Conservation (phyloP, 805 yeast genomes). For the Candida oleophila region DNA sequence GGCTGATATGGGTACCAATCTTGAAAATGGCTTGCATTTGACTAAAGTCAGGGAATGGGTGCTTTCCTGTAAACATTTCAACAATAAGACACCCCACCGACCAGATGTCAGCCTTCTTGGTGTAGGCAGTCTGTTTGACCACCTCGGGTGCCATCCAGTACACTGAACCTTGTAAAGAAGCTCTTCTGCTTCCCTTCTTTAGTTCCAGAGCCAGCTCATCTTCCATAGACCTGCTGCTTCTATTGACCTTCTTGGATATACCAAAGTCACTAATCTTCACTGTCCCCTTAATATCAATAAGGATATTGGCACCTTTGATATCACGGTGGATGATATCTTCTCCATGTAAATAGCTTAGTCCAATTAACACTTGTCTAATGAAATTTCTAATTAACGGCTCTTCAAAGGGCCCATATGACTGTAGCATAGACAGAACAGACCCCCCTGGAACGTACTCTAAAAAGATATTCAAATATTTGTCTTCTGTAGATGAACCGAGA, state of each 20-base stretch:
- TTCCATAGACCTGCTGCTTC: slow-evolving; percentile 14
- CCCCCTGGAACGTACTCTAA: slow-evolving; percentile 57
- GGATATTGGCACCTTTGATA: slow-evolving; percentile 84
- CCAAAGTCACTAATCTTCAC: slow-evolving; percentile 89
- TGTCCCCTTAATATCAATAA: slow-evolving; percentile 76
- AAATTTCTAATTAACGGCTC: slow-evolving; percentile 73
- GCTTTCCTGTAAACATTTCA: slow-evolving; percentile 94
- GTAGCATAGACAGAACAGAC: slow-evolving; percentile 62
- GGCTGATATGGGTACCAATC: slow-evolving; percentile 83
- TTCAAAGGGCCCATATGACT: slow-evolving; percentile 76
- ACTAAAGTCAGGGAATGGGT: slow-evolving; percentile 91
- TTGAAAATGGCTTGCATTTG: slow-evolving; percentile 97
- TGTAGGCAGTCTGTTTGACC: slow-evolving; percentile 87
- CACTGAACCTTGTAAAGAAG: slow-evolving; percentile 87
- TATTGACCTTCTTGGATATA: slow-evolving; percentile 50
- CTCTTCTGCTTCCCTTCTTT: slow-evolving; percentile 50
- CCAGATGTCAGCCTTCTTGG: slow-evolving; percentile 96
- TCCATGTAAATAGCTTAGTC: slow-evolving; percentile 71
- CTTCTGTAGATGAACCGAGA: slow-evolving; percentile 81
- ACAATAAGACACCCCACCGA: slow-evolving; percentile 91
- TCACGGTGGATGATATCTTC: slow-evolving; percentile 81
- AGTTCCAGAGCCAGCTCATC: slow-evolving; percentile 17
- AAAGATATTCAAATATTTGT: slow-evolving; percentile 73
- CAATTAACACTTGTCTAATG: slow-evolving; percentile 72
- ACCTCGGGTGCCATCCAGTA: slow-evolving; percentile 99